Percentiles rank a stretch among this genome's conserved stretches.
phyloP scores from a whole-genome alignment of 768 basidiomycete genomes.

The Collybia nuda region DNA sequence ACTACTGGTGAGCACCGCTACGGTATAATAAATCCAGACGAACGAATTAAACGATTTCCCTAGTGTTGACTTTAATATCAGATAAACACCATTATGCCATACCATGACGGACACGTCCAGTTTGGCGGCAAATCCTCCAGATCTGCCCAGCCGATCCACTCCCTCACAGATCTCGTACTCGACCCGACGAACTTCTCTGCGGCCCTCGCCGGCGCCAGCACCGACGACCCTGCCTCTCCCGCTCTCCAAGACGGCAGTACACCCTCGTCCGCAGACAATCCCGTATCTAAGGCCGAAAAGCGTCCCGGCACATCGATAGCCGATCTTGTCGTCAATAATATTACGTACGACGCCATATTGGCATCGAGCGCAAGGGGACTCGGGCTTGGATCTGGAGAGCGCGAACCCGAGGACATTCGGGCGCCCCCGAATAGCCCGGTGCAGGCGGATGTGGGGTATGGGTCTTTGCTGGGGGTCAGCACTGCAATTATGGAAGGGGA shows the following conservation, averaged over 20 bases:
- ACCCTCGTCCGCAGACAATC: neutral
- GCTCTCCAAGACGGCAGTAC: neutral
- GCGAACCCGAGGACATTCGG: conserved; percentile 8
- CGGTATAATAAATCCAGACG: too few species aligned
- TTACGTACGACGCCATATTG: conserved; percentile 23
- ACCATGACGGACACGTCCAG: too few species aligned
- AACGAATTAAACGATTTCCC: too few species aligned
- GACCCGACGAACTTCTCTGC: neutral
- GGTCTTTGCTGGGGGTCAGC: conserved; percentile 8
- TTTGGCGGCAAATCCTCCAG: too few species aligned
- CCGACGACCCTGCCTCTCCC: neutral
- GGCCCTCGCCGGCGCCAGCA: neutral
- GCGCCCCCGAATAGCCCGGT: conserved; percentile 19
- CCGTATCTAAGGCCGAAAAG: neutral
- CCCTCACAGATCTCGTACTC: neutral
- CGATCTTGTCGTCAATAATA: conserved; percentile 17
- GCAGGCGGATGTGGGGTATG: conserved; percentile 1
- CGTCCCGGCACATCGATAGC: conserved; percentile 11
- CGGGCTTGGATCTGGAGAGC: neutral
- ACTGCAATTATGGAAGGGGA: conserved; percentile 9
- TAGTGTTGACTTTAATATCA: too few species aligned
- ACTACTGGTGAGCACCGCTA: too few species aligned
- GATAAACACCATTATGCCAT: too few species aligned
- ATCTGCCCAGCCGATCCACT: too few species aligned
- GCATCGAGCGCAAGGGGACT: conserved; percentile 17